Conservation (phyloP, 805 yeast species). For the Ogataea ramenticola region DNA sequence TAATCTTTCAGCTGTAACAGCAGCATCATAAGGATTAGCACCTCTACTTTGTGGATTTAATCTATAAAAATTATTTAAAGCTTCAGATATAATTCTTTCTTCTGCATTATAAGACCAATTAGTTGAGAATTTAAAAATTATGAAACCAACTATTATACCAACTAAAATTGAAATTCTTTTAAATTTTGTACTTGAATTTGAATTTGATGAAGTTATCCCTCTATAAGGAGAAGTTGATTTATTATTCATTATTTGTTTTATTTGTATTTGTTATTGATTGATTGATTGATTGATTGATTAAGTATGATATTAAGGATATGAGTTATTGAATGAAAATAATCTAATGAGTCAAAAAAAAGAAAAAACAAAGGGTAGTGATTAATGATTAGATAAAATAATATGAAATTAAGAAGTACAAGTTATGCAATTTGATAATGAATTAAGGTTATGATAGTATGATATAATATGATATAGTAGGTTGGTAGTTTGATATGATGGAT, state of each 20-base stretch:
- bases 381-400: too few species aligned
- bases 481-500: too few species aligned
- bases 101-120: conserved; percentile 18
- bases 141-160: conserved; percentile 20
- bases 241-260: too few species aligned
- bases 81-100: conserved; percentile 19
- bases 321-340: too few species aligned
- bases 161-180: conserved; percentile 17
- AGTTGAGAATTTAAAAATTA: conserved; percentile 19
- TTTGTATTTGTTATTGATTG: too few species aligned
- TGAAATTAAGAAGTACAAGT: too few species aligned
- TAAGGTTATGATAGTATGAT: too few species aligned
- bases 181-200: conserved; percentile 13
- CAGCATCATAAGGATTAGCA: conserved; percentile 26
- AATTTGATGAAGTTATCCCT: conserved; percentile 12
- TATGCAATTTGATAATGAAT: too few species aligned
- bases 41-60: conserved; percentile 26
- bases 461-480: too few species aligned
- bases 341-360: too few species aligned
- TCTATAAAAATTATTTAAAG: conserved; percentile 22
- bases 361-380: too few species aligned
- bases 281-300: too few species aligned
- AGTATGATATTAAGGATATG: neutral
- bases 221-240: conserved; percentile 17
- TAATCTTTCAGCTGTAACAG: conserved; percentile 24